Conservation (phyloP, 2,329 filamentous ascomycete species). For the Alternaria ethzedia region DNA sequence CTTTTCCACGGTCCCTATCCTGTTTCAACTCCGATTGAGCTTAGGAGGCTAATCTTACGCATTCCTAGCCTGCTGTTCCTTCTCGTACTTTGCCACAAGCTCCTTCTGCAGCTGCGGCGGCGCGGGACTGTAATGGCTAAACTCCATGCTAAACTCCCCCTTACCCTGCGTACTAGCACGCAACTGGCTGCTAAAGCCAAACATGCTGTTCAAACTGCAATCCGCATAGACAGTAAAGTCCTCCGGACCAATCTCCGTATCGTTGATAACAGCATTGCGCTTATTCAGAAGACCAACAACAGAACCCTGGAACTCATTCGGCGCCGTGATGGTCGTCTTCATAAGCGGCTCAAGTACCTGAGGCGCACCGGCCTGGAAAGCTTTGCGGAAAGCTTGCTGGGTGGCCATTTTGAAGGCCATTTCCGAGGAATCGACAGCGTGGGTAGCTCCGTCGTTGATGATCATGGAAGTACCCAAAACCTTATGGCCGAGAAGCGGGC, state of each 20-base stretch:
- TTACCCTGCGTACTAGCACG: slow-evolving; percentile 96
- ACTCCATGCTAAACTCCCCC: slow-evolving; percentile 99
- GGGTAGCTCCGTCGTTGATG: slow-evolving; percentile 93
- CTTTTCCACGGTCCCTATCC: background rate
- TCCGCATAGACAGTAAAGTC: slow-evolving; percentile 94
- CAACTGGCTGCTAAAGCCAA: slow-evolving; percentile 91
- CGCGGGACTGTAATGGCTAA: slow-evolving; percentile 90
- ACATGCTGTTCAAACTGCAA: slow-evolving; percentile 96
- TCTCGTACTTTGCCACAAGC: slow-evolving; percentile 70
- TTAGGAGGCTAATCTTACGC: slow-evolving; percentile 55
- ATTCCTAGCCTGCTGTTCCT: slow-evolving; percentile 68
- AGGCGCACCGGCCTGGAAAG: slow-evolving; percentile 80
- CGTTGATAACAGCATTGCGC: slow-evolving; percentile 90
- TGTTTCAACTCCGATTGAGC: slow-evolving; percentile 21
- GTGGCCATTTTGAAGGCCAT: slow-evolving; percentile 94
- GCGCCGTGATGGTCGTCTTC: slow-evolving; percentile 97
- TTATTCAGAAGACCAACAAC: slow-evolving; percentile 96
- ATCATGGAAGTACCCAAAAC: slow-evolving; percentile 91
- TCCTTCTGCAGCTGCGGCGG: slow-evolving; percentile 87
- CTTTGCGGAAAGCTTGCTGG: slow-evolving; percentile 95
- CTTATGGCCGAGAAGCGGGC: slow-evolving; percentile 89
- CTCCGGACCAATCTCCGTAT: slow-evolving; percentile 91
- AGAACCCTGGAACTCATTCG: slow-evolving; percentile 96
- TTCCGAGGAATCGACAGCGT: slow-evolving; percentile 97
- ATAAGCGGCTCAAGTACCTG: slow-evolving; percentile 93